Base-by-base conservation (phyloP, 139 green algal genomes). In the Haematococcus lacustris region DNA sequence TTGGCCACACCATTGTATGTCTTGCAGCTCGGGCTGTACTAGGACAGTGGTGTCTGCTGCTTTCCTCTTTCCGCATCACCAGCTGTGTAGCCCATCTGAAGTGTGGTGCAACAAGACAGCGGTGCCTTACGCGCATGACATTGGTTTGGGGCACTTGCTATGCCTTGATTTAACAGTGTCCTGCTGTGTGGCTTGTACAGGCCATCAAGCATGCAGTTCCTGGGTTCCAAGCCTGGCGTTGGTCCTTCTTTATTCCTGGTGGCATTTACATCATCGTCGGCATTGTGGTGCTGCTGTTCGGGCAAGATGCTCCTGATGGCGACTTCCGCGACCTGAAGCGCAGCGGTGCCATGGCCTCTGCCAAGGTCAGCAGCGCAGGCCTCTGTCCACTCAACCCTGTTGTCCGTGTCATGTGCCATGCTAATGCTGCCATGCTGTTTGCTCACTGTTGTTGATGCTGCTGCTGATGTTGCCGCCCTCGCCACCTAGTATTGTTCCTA, bases 271-370 rank as follows among this genome's bases (percentile, higher is more conserved):
- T 97, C 57, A 17, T 96, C 26, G 81, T 87, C 23, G 90, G 83
- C 25, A 26, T 92, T 0, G 28, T 86, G 3, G 80, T 89, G 32
- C 80, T 96, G 1, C 3, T 76, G 0, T 83, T 70, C 25, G 64
- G 72, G 28, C 86, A 93, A 82, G 93, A 98, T 73, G 64, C 92
- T 28, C 92, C 93, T 7, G 87, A 95, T 51, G 93, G 93, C n/a
- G 86, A 95, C 70, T 97, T 94, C 74, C 69, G 65, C n/a, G 77
- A 84, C 5, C 78, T 97, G 25, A 82, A 88, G 70, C 89, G 88
- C 78, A 73, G 66, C 9, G 90, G 90, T 40, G 75, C 88, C 30
- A 88, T 96, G 85, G 43, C 72, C 38, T 91, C 91, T 77, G 41
- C 38, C 60, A 88, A 85, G 17, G 39, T 51, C n/a, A 62, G 21